Percentiles rank a stretch among this genome's conserved stretches.
Conservation (phyloP, 306 rosid species). For the Bauhinia variegata region DNA sequence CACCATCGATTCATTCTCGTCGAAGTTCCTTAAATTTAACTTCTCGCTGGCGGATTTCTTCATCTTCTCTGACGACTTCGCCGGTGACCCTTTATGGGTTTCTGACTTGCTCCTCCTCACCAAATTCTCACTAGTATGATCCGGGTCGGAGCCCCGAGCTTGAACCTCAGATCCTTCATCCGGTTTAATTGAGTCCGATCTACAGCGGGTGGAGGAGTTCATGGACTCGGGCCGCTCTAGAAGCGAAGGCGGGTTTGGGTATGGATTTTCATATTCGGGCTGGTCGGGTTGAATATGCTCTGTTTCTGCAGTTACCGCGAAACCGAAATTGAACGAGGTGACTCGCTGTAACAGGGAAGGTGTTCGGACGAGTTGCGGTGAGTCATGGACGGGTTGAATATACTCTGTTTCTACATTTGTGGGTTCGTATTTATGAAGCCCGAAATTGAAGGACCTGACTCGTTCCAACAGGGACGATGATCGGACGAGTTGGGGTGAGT, state of each 20-base stretch:
- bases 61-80: constrained; percentile 41
- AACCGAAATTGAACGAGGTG: constrained; percentile 48
- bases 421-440: constrained; percentile 25
- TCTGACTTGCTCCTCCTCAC: constrained; percentile 51
- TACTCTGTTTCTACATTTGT: constrained; percentile 5
- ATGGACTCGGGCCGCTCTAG: constrained; percentile 55
- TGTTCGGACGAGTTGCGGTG: constrained; percentile 38
- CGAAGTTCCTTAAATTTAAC: background rate
- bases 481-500: constrained; percentile 40
- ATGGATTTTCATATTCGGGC: background rate
- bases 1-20: constrained; percentile 19
- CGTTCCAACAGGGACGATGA: constrained; percentile 56
- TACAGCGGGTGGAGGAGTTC: constrained; percentile 35
- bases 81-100: background rate
- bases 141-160: background rate
- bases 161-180: constrained; percentile 26
- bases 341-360: constrained; percentile 55
- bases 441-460: constrained; percentile 52
- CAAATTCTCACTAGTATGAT: constrained; percentile 20
- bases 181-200: constrained; percentile 34
- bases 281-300: background rate
- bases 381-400: background rate
- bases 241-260: constrained; percentile 41
- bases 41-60: constrained; percentile 42
- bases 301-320: constrained; percentile 17